Conservation (phyloP, 2,329 filamentous ascomycete genomes). For the Aspergillus caelatus region DNA sequence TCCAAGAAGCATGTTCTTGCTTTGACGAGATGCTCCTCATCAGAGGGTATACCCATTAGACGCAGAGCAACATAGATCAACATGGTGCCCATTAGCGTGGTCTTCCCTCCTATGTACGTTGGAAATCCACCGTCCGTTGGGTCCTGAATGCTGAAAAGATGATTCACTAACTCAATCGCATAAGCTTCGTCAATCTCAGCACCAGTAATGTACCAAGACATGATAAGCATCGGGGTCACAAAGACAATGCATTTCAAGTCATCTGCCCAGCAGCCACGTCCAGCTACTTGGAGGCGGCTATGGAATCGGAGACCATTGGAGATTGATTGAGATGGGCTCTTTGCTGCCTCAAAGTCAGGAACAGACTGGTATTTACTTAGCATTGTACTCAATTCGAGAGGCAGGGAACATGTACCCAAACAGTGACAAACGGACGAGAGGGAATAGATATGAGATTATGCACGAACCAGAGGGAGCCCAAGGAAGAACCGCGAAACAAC, state of each 20-base stretch:
- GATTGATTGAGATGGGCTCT: not conserved
- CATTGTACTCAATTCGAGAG: not conserved
- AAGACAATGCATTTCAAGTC: conserved; percentile 15
- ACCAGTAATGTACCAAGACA: conserved; percentile 12
- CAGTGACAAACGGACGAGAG: not conserved
- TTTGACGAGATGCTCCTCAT: not conserved
- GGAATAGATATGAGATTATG: not conserved
- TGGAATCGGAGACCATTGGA: not conserved
- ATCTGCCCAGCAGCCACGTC: conserved; percentile 10
- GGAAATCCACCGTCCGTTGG: conserved; percentile 2
- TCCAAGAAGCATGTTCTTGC: not conserved
- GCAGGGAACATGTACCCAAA: not conserved
- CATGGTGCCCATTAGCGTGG: not conserved
- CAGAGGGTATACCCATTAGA: not conserved
- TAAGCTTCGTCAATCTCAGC: conserved; percentile 5
- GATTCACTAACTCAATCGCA: not conserved
- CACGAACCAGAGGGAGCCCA: not conserved
- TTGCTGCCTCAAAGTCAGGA: not conserved
- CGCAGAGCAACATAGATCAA: conserved; percentile 3
- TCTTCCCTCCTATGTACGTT: not conserved
- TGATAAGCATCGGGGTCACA: conserved; percentile 9
- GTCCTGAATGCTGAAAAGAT: not conserved
- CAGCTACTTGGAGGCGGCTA: conserved; percentile 2
- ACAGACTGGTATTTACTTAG: not conserved
- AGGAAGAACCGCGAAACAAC: not conserved